A percentile compares a stretch with the other conserved stretches of the same genome.
phyloP scores from a whole-genome alignment of 495 filamentous ascomycete genomes.

The Aspergillus cristatus region DNA sequence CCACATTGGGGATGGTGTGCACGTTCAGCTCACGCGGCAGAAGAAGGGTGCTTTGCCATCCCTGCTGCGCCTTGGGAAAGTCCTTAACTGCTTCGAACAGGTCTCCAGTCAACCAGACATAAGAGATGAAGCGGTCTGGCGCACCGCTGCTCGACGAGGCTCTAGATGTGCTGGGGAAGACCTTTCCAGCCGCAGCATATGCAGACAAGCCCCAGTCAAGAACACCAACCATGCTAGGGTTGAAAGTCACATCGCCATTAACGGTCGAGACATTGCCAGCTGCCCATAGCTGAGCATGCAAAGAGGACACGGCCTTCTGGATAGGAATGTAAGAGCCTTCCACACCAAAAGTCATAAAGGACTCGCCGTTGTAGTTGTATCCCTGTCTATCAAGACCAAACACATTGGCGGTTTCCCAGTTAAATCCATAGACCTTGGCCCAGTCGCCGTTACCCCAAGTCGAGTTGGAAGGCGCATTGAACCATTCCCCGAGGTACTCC shows the following conservation, averaged over 20 bases:
- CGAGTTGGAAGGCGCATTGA: slow-evolving; percentile 10
- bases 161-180: slow-evolving; percentile 8
- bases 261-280: slow-evolving; percentile 7
- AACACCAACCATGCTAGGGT: slow-evolving; percentile 14
- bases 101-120: slow-evolving; percentile 14
- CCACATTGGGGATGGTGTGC: slow-evolving; percentile 8
- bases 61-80: slow-evolving; percentile 11
- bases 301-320: slow-evolving; percentile 5
- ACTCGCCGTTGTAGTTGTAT: slow-evolving; percentile 8
- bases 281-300: slow-evolving; percentile 15
- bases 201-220: slow-evolving; percentile 14
- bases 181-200: slow-evolving; percentile 13
- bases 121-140: slow-evolving; percentile 12
- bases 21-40: slow-evolving; percentile 12
- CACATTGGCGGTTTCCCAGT: slow-evolving; percentile 14
- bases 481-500: slow-evolving; percentile 17
- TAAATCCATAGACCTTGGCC: slow-evolving; percentile 15
- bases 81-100: slow-evolving; percentile 5
- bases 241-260: slow-evolving; percentile 5
- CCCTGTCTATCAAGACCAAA: slow-evolving; percentile 9
- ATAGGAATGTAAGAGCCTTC: slow-evolving; percentile 10
- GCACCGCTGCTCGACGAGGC: slow-evolving; percentile 9
- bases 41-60: slow-evolving; percentile 11
- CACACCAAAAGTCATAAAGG: slow-evolving; percentile 11
- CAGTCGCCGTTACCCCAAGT: slow-evolving; percentile 17